Base-by-base conservation (phyloP, 805 yeast genomes). In the Zygotorulaspora chibaensis region DNA sequence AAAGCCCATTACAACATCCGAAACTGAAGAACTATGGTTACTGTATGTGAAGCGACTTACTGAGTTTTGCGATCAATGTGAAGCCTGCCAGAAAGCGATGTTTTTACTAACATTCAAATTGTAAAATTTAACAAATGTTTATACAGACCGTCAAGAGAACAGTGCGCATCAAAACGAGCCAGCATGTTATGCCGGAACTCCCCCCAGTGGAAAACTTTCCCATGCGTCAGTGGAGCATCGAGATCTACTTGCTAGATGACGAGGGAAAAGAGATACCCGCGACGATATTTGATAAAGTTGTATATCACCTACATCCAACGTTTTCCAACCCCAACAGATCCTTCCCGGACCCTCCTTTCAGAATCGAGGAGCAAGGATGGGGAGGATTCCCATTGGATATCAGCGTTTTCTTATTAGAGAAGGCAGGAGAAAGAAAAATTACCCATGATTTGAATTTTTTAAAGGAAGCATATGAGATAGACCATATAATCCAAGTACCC, bases 351-450 rank as follows among this genome's bases (percentile, higher is more conserved):
- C 78, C 85, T 8, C 99, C 99, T 9, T 91, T 90, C 69, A 77
- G 70, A 61, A 84, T 91, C 46, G 86, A 81, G 59, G 99, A 91
- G 66, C 83, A 87, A 70, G 99, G 99, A 42, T 91, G 99, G 98
- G 99, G 98, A 65, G 98, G 91, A 55, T 91, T 91, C 60, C 96
- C 90, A 61, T 76, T 93, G 63, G 86, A 86, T 31, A 82, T 93
- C 50, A 75, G 85, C 28, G 72, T 90, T 35, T 84, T 84, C 50
- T 70, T 86, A 37, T 75, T 83, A 15, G 98, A 95, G 49, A 86
- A 84, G 61, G 85, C 83, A 44, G 98, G 98, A 40, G 97, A 90
- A 65, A 77, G 84, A 51, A 86, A 86, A 62, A 67, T 93, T 46
- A 80, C 78, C 58, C 98, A 93, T 63, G 99, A 91, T 67, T 78